Evolutionary conservation across 2,329 filamentous ascomycete species (phyloP), one percentile per base, ranked within the genome.

Genomic region (Penicillium sp.): DNA sequence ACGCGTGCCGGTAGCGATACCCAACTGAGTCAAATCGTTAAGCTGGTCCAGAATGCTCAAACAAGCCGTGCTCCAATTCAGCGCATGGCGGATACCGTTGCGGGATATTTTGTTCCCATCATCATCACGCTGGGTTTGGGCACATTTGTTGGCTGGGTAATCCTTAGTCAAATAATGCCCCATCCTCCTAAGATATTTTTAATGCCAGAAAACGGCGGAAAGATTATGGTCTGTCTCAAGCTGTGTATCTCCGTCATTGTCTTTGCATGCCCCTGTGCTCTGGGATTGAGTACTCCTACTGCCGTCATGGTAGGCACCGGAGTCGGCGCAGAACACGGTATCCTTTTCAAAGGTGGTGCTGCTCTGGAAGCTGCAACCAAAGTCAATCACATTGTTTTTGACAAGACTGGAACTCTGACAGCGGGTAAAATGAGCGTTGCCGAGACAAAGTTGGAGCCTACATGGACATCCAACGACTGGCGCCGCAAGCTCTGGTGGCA

Each of bases 221-320:
- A 90, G 70, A 79, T 97, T 61, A 97, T 99, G 90, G 90, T 97
- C 2, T 99, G 94, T 70, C 79, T 97, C 61, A 95, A 97, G 77
- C 85, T 99, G 16, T 97, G 94, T 74, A 99, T 99, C 65, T 96
- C 94, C 0, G 94, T 99, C 63, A 96, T 99, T 68, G 94, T 97
- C 20, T 97, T 99, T 71, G 94, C 94, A 4, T 99, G 94, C 68
- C 94, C 94, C 18, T 99, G 94, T 69, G 94, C 94, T 1, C 84
- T 99, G n/a, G 94, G 94, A 56, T 82, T 99, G 18, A 92, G 91
- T 23, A 97, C 94, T 1, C 94, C 94, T 2, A 99, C 94, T 0
- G 94, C 94, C 2, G 92, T 99, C 70, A 97, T 99, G 94, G 94
- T 99, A 28, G 94, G 94, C 45, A 97, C 94, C n/a, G 94, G 94